Evolutionary conservation across 371 early-diverging fungal genomes (phyloP).

Genomic region (Apophysomyces trapeziformis): DNA sequence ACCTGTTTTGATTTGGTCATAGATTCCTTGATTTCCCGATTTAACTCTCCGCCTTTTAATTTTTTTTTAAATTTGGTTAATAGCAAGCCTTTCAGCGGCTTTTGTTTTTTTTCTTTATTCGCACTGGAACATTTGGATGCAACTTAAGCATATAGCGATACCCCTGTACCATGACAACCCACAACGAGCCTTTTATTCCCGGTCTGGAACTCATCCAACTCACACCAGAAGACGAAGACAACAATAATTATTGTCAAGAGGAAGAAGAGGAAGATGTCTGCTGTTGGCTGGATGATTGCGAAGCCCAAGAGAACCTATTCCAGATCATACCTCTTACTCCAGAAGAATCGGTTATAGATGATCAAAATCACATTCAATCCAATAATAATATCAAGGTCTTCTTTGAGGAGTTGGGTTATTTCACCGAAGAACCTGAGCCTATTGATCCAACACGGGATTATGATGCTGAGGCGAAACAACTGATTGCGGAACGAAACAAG

Average conservation of each 20-base stretch:
- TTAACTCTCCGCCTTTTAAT: not conserved
- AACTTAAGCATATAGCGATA: slow-evolving; percentile 1
- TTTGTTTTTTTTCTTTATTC: slow-evolving; percentile 9
- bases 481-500: slow-evolving; percentile 23
- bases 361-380: slow-evolving; percentile 42
- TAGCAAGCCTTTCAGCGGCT: slow-evolving; percentile 3
- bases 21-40: slow-evolving; percentile 10
- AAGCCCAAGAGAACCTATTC: slow-evolving; percentile 47
- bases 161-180: slow-evolving; percentile 3
- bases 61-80: not conserved
- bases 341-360: slow-evolving; percentile 42
- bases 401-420: slow-evolving; percentile 41
- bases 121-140: slow-evolving; percentile 10
- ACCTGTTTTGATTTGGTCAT: not conserved
- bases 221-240: slow-evolving; percentile 24
- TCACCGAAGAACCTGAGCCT: slow-evolving; percentile 44
- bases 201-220: slow-evolving; percentile 28
- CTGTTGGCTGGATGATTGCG: slow-evolving; percentile 44
- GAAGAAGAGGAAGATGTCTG: slow-evolving; percentile 13
- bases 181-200: slow-evolving; percentile 14
- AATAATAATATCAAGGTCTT: slow-evolving; percentile 29
- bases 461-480: slow-evolving; percentile 29
- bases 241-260: slow-evolving; percentile 15
- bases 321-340: slow-evolving; percentile 42
- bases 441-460: slow-evolving; percentile 46